Base-by-base conservation (phyloP, 2,329 filamentous ascomycete genomes). In the Arthrobotrys sphaeroides region DNA sequence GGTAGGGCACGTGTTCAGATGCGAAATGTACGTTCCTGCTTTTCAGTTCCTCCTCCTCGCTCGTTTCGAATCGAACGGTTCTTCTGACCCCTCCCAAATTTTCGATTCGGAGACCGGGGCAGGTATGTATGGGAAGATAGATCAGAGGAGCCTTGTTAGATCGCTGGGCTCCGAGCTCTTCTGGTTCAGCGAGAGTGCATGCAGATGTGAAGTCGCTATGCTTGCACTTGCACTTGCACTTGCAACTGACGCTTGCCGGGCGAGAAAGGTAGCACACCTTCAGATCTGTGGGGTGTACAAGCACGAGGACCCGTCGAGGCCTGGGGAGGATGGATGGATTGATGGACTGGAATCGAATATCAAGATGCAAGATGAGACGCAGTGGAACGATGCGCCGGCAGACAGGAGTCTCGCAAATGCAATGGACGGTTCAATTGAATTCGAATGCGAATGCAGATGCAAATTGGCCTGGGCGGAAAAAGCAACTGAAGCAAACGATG, bases 101-200 rank as follows among this genome's bases (percentile, higher is more conserved):
- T 55, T 22, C 20, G 26, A 16, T 40, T 51, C 47, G 55, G 31
- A 38, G 18, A 38, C 43, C 40, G 62, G 69, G 61, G 61, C 60
- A 45, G 20, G 49, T 73, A 55, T 47, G 53, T 60, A 55, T 66
- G 60, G 53, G 66, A 74, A n/a, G n/a, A n/a, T n/a, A n/a, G 55
- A 62, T 62, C 61, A 60, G 43, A 57, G 66, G 53, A 67, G 53
- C 33, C 69, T 74, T 31, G 61, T 42, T 33, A 67, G 62, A 67
- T 74, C 53, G 69, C 62, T 61, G 69, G 66, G 69, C 69, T 74
- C 69, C 69, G 69, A 74, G 69, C 69, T 74, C 69, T 74, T n/a
- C 49, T 55, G 20, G 4, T 74, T 47, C 60, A 70, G 10, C 5
- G 42, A 22, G 36, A 31, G 45, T 74, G 69, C 61, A 73, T 73